These are phyloP conservation scores for Torulaspora gathmanii DNA, from an alignment of 805 yeast genomes.

Conservation along the genomic window DNA sequence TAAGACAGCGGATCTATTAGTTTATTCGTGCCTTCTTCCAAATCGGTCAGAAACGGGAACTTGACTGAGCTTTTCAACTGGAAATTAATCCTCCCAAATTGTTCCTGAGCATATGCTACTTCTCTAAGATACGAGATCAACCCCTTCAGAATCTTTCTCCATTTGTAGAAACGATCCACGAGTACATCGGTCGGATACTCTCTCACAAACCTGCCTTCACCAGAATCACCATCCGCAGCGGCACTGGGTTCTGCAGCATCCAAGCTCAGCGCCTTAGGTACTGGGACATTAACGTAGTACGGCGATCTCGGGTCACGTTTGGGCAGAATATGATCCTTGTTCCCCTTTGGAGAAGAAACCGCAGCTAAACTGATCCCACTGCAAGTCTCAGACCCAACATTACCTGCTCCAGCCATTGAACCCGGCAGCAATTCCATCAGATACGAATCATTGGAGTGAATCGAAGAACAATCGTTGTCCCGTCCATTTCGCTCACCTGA, in stretches of 20 bases:
- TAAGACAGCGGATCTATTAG: slow-evolving; percentile 49
- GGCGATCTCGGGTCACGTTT: slow-evolving; percentile 33
- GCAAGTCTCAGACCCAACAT: slow-evolving; percentile 1
- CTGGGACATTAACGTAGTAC: slow-evolving; percentile 33
- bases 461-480: slow-evolving; percentile 16
- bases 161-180: slow-evolving; percentile 72
- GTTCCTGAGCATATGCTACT: slow-evolving; percentile 75
- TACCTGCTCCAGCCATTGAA: slow-evolving; percentile 6
- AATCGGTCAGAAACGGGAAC: slow-evolving; percentile 37
- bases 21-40: slow-evolving; percentile 34
- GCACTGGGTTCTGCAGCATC: slow-evolving; percentile 6
- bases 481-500: not conserved
- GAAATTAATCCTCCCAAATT: slow-evolving; percentile 60
- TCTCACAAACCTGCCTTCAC: slow-evolving; percentile 27
- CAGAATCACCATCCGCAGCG: slow-evolving; percentile 15
- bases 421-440: slow-evolving; percentile 24
- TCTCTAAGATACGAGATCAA: slow-evolving; percentile 67
- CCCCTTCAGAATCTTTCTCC: slow-evolving; percentile 73
- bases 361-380: slow-evolving; percentile 11
- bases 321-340: slow-evolving; percentile 23
- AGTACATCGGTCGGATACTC: slow-evolving; percentile 72
- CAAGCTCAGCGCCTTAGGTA: slow-evolving; percentile 28
- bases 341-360: slow-evolving; percentile 2
- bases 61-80: slow-evolving; percentile 65
- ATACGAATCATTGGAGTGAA: slow-evolving; percentile 25